Evolutionary conservation across 75 land plant genomes (phyloP).

Genomic region (Azolla pinnata): DNA sequence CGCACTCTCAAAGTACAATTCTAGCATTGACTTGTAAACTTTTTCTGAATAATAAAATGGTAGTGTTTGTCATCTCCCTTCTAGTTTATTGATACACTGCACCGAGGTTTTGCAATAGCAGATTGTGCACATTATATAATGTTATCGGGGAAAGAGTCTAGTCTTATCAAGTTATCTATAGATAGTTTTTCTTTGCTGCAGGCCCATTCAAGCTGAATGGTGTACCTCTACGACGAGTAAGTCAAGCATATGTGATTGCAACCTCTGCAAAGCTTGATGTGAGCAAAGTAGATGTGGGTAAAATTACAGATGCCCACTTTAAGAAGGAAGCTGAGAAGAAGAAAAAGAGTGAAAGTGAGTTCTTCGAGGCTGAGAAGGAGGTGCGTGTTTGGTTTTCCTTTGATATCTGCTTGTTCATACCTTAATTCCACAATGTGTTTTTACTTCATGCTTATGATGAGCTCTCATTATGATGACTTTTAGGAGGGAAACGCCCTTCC

Average conservation of each 20-base stretch:
- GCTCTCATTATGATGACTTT: not conserved
- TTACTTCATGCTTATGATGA: not conserved
- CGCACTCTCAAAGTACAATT: no score
- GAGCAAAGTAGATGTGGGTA: conserved; percentile 24
- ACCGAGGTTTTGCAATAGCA: no score
- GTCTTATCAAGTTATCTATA: no score
- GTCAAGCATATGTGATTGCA: conserved; percentile 51
- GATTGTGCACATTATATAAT: no score
- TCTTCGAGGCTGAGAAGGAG: conserved; percentile 53
- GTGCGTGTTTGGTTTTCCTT: conserved; percentile 11
- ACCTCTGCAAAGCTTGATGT: conserved; percentile 56
- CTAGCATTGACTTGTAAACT: no score
- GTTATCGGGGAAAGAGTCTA: no score
- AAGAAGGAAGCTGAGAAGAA: conserved; percentile 30
- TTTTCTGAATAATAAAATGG: no score
- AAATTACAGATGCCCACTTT: conserved; percentile 38
- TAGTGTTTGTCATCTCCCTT: no score
- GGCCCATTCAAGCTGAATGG: conserved; percentile 56
- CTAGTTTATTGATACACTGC: no score
- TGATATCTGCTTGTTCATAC: no score
- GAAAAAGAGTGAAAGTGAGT: conserved; percentile 44
- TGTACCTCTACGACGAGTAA: conserved; percentile 49
- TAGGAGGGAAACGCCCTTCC: conserved; percentile 45
- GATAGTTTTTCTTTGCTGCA: no score
- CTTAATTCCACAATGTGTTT: not conserved